Base-by-base conservation (phyloP, 305 asterid genomes). In the Fraxinus dipetala region DNA sequence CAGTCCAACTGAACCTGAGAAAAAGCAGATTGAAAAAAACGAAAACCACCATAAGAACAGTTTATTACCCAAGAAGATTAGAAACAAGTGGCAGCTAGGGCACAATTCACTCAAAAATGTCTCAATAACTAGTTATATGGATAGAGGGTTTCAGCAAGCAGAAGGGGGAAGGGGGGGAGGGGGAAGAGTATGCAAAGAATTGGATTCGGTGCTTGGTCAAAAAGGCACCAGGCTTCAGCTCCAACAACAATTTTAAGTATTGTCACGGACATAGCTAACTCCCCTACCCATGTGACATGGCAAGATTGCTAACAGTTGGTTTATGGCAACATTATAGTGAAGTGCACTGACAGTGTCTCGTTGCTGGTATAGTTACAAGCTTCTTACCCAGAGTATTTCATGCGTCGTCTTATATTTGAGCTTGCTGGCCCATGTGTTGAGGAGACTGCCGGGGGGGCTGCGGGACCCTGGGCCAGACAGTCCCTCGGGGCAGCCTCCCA, bases 1-100 rank as follows among this genome's bases (percentile, higher is more conserved):
- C 90, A 88, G 83, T 96, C 97, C 94, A 92, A 82, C 82, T 89
- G 96, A 82, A 92, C 95, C 99, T 96, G 98, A 83, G 89, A 83
- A 84, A 84, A 24, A 61, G 75, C 77, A 76, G 76, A 75, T 70
- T 76, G 72, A 70, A 13, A 78, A 82, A 31, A 76, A 16, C 78
- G 30, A 20, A 67, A 72, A 67, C 70, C 59, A 74, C 75, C 16
- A 77, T 70, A 77, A 61, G 78, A 83, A 79, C 5, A 56, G 78
- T 78, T 84, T 65, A 75, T 72, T n/a, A 76, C 83, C 82, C 48
- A 75, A 79, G 78, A 76, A 32, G n/a, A 79, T 59, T 38, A 70
- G 80, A 51, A 78, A 40, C 85, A 81, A 83, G 85, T 9, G 35
- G 45, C 59, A 73, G 45, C 4, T 72, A 28, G 24, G 65, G 65